Percentiles rank a stretch among this genome's conserved stretches.
Evolutionary conservation across 495 filamentous ascomycete species (phyloP).

Genomic region (Tuber indicum): DNA sequence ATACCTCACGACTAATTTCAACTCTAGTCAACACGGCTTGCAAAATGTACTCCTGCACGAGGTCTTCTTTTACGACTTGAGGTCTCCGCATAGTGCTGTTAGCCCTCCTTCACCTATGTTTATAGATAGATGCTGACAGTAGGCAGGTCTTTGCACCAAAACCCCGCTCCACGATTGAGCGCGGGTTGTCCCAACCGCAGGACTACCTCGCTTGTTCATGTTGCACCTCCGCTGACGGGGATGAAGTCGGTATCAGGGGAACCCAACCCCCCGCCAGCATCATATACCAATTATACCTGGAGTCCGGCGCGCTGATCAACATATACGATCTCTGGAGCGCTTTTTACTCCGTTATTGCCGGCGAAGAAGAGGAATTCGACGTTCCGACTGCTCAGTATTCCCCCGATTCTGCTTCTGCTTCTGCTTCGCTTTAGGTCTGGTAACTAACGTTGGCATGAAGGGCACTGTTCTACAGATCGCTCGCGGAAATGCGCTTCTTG

Average conservation of each 20-base stretch:
- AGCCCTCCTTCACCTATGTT: not conserved
- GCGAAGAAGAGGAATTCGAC: conserved; percentile 51
- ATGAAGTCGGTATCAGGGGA: conserved; percentile 45
- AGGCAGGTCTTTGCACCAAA: conserved; percentile 64
- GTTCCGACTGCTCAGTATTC: conserved; percentile 41
- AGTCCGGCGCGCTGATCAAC: conserved; percentile 83
- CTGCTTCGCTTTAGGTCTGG: not conserved
- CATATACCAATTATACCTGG: conserved; percentile 83
- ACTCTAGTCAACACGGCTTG: conserved; percentile 46
- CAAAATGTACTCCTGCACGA: conserved; percentile 67
- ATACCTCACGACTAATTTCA: conserved; percentile 49
- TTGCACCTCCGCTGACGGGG: conserved; percentile 48
- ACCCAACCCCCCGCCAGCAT: conserved; percentile 73
- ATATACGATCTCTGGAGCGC: conserved; percentile 83
- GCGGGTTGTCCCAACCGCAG: conserved; percentile 70
- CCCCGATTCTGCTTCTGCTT: not conserved
- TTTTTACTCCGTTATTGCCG: conserved; percentile 68
- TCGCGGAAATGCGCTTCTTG: conserved; percentile 77
- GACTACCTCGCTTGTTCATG: conserved; percentile 79
- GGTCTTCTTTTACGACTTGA: conserved; percentile 74
- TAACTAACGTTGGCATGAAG: conserved; percentile 49
- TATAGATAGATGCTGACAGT: conserved; percentile 6
- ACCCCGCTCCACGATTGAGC: conserved; percentile 70
- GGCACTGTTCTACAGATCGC: conserved; percentile 68
- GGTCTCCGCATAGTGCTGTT: conserved; percentile 64